Evolutionary conservation across 208 protist species (phyloP), one percentile per base, ranked within the genome.

Genomic region (Trypanosoma caninum): DNA sequence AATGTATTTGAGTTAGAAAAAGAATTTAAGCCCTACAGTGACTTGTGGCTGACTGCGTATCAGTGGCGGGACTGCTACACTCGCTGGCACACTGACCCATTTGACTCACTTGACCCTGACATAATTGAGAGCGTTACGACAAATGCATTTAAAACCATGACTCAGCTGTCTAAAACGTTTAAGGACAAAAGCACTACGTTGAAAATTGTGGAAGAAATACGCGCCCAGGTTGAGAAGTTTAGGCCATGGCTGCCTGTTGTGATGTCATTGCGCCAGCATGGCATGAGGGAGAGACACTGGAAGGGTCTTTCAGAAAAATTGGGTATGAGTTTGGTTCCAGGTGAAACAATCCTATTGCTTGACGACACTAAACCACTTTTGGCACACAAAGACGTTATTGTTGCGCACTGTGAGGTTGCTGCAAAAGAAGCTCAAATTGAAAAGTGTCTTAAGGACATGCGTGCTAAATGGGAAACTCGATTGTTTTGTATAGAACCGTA

Each of bases 241-340:
- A 96, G 94, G 76, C 95, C 95, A 31, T 85, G 95, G 76, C 89
- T 98, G 50, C 97, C 97, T 30, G 78, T 99, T 41, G 68, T 98
- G 25, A 83, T 71, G 14, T 96, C 97, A 7, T 77, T 99, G 60
- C 86, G 96, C 34, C 97, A 98, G 60, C 97, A 92, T 6, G 97
- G 97, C 33, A 98, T 99, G 95, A 95, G 96, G 59, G 93, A 97
- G 30, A 83, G 97, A 20, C 97, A 99, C 76, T 98, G 97, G 97
- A 76, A 88, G 23, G 76, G 75, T 10, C 76, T 99, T 23, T 93
- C 87, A 1, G 77, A 91, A 64, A 94, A 96, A 69, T 62, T 98
- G 9, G 47, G 60, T 38, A 85, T 96, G 72, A 72, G 82, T 42
- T 77, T 99, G 16, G 75, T 84, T n/a, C 89, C 91, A 0, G 88